These are phyloP conservation scores for Berberis thunbergii DNA, from an alignment of 164 flowering plant genomes.

Conservation along the genomic window DNA sequence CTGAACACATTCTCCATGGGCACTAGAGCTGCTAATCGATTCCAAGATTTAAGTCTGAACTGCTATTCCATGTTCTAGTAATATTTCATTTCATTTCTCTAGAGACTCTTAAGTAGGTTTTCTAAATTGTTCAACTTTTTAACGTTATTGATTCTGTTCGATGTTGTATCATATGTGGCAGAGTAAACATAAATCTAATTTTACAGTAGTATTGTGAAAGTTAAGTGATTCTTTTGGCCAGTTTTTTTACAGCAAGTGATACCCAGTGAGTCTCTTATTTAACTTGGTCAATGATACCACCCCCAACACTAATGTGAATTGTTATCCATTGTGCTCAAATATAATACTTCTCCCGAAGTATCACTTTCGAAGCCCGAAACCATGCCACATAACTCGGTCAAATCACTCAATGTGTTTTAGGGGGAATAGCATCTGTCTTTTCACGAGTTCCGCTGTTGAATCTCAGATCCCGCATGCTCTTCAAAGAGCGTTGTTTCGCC, in stretches of 20 bases:
- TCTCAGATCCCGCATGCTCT: slow-evolving; percentile 9
- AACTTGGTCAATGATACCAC: slow-evolving; percentile 9
- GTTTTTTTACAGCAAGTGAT: background rate
- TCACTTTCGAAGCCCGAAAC: background rate
- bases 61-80: no score
- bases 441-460: slow-evolving; percentile 5
- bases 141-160: background rate
- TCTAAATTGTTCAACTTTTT: no score
- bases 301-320: background rate
- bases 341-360: background rate
- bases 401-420: background rate
- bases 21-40: no score
- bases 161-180: background rate
- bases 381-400: slow-evolving; percentile 2
- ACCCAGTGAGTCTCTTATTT: background rate
- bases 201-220: background rate
- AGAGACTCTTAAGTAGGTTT: no score
- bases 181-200: background rate
- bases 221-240: background rate
- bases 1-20: no score
- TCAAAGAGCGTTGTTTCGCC: background rate
- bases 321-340: background rate
- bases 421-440: background rate
- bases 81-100: no score
- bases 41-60: no score